Conservation (phyloP, 1,284 basidiomycete genomes). For the Marasmius sp. region DNA sequence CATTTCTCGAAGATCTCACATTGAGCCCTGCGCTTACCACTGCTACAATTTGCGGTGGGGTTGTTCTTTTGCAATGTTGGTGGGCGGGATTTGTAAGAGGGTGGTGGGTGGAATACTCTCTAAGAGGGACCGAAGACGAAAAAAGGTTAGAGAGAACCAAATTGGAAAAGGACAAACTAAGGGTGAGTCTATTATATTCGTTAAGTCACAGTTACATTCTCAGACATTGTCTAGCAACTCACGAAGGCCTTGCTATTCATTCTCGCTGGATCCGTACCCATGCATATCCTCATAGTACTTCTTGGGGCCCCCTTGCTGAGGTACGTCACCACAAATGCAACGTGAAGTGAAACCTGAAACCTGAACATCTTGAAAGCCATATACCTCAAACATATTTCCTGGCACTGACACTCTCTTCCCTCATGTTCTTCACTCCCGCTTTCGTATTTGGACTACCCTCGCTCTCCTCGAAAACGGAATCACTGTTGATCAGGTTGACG, state of each 20-base stretch:
- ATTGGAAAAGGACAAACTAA: constrained; percentile 37
- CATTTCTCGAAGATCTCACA: constrained; percentile 68
- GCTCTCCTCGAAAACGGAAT: constrained; percentile 38
- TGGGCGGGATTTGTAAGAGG: constrained; percentile 68
- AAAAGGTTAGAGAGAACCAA: constrained; percentile 30
- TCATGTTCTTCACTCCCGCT: constrained; percentile 68
- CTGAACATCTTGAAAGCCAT: constrained; percentile 36
- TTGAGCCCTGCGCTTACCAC: constrained; percentile 60
- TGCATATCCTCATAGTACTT: constrained; percentile 54
- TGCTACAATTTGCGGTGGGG: constrained; percentile 59
- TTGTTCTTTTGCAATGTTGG: constrained; percentile 62
- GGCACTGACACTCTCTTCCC: constrained; percentile 64
- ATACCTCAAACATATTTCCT: constrained; percentile 64
- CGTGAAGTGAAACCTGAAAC: constrained; percentile 10
- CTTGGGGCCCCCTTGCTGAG: constrained; percentile 76
- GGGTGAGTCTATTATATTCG: constrained; percentile 29
- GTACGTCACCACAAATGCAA: constrained; percentile 34
- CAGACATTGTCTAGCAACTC: constrained; percentile 34
- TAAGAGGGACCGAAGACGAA: constrained; percentile 24
- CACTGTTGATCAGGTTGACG: constrained; percentile 48
- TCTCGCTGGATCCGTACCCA: constrained; percentile 43
- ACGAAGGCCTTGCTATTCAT: constrained; percentile 56
- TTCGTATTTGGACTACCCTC: constrained; percentile 71
- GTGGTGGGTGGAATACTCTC: constrained; percentile 46
- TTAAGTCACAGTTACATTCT: constrained; percentile 17